Base-by-base conservation (phyloP, 805 yeast species). In the Saturnispora saitoi region DNA sequence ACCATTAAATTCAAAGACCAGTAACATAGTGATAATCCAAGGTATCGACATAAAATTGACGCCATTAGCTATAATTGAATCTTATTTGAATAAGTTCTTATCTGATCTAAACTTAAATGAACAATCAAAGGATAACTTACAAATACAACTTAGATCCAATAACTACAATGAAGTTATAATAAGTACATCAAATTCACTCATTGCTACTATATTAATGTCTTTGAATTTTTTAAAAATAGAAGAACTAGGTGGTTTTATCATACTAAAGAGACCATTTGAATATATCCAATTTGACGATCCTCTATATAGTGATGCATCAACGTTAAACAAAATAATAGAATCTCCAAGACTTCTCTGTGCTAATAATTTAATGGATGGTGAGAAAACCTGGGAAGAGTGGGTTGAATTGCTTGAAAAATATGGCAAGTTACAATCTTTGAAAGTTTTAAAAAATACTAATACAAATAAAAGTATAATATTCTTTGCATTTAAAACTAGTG, bases 401-500 rank as follows among this genome's bases (percentile, higher is more conserved):
- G 50, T 60, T 3, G 74, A 72, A 17, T 64, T 68, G 9, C 59
- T 82, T 10, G 58, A 56, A 20, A 65, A 68, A 3, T 67, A 72
- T 48, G 76, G 76, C 0, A 51, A 56, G 15, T 54, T 81, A 1
- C 59, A 61, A 20, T 63, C 67, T 0, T 65, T 79, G 36, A 69
- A 70, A 36, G 55, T 78, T 17, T 54, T 80, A 14, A 60, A 70
- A 12, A 72, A 71, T 42, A 71, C 69, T 65, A 70, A 50, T 88
- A 88, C 0, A 59, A 72, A 71, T 42, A 71, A 70, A 65, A 70
- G 51, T 88, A 88, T 1, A 59, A 78, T 22, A 83, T 78, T 2
- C 81, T 81, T 64, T 75, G 57, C 56, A 8, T 32, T 50, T n/a
- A 29, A 31, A 15, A 32, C 48, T 3, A 37, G 29, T 11, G 51